Conservation (phyloP, 2,329 filamentous ascomycete species). For the Penicillium sp. region DNA sequence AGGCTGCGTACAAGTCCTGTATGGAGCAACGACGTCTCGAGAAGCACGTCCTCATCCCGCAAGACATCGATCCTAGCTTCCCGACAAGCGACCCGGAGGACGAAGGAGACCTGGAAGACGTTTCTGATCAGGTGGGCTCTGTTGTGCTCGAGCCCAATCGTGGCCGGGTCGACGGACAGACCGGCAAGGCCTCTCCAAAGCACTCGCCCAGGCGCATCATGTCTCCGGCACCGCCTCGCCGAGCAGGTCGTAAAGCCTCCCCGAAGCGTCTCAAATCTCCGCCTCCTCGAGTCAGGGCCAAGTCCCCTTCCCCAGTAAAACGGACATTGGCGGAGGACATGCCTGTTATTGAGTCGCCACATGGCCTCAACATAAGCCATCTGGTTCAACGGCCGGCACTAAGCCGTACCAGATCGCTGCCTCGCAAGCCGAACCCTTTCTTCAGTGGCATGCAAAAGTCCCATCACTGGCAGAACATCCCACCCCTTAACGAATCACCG, state of each 20-base stretch:
- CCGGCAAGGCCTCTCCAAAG: conserved; percentile 51
- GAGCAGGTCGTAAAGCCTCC: conserved; percentile 50
- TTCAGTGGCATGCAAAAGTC: conserved; percentile 39
- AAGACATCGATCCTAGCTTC: conserved; percentile 96
- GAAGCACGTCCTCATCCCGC: conserved; percentile 79
- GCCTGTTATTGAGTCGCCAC: conserved; percentile 44
- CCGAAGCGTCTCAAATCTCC: conserved; percentile 67
- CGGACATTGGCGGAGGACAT: conserved; percentile 35
- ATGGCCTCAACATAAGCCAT: conserved; percentile 50
- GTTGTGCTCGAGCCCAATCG: conserved; percentile 51
- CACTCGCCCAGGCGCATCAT: conserved; percentile 60
- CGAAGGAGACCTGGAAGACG: conserved; percentile 68
- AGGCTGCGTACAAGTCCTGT: conserved; percentile 85
- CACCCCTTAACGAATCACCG: conserved; percentile 34
- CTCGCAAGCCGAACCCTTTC: conserved; percentile 70
- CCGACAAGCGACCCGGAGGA: conserved; percentile 89
- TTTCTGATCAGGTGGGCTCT: conserved; percentile 50
- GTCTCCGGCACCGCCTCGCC: conserved; percentile 48
- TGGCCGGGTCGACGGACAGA: conserved; percentile 43
- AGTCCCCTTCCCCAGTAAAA: conserved; percentile 46
- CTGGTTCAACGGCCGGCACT: conserved; percentile 61
- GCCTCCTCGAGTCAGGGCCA: conserved; percentile 51
- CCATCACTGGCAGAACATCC: conserved; percentile 31
- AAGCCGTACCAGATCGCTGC: conserved; percentile 79
- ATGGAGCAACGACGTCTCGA: conserved; percentile 74